A percentile compares a stretch with the other conserved stretches of the same genome.
Evolutionary conservation across 2,329 filamentous ascomycete genomes (phyloP).

Genomic region (Fusarium nygamai): DNA sequence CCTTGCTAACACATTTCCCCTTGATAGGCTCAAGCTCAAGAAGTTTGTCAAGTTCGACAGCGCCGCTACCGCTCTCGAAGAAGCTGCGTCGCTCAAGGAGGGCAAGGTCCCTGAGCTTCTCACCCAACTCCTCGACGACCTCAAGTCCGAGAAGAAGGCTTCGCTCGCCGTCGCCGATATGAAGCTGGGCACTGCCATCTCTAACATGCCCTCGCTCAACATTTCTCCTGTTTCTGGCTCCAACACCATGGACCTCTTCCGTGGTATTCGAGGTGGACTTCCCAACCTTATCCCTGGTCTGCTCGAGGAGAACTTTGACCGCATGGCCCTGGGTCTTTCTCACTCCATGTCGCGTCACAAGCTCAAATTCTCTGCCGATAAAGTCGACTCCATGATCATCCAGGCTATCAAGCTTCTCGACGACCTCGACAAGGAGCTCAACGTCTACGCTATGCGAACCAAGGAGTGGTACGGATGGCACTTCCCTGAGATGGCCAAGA

Average conservation of each 20-base stretch:
- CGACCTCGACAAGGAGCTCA: slow-evolving; percentile 97
- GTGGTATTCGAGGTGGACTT: slow-evolving; percentile 91
- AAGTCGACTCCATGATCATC: slow-evolving; percentile 99
- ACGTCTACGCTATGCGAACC: slow-evolving; percentile 98
- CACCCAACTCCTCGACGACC: slow-evolving; percentile 80
- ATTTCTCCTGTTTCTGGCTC: slow-evolving; percentile 79
- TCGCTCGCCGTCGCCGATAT: slow-evolving; percentile 93
- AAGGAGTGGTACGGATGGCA: slow-evolving; percentile 99
- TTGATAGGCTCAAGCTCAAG: slow-evolving; percentile 85
- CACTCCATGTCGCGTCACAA: slow-evolving; percentile 98
- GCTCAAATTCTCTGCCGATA: slow-evolving; percentile 98
- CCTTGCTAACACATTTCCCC: slow-evolving; percentile 5
- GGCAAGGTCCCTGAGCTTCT: slow-evolving; percentile 95
- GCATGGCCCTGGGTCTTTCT: slow-evolving; percentile 95
- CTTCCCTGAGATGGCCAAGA: slow-evolving; percentile 97
- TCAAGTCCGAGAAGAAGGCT: slow-evolving; percentile 98
- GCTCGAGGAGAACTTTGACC: slow-evolving; percentile 84
- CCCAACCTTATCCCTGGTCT: slow-evolving; percentile 91
- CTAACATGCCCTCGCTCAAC: slow-evolving; percentile 87
- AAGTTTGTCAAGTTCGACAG: slow-evolving; percentile 98
- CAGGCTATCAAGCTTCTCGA: slow-evolving; percentile 95
- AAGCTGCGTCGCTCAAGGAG: slow-evolving; percentile 88
- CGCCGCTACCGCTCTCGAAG: slow-evolving; percentile 87
- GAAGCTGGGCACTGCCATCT: slow-evolving; percentile 91
- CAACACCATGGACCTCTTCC: slow-evolving; percentile 81